Evolutionary conservation across 139 green algal genomes (phyloP).

Genomic region (Chara braunii): DNA sequence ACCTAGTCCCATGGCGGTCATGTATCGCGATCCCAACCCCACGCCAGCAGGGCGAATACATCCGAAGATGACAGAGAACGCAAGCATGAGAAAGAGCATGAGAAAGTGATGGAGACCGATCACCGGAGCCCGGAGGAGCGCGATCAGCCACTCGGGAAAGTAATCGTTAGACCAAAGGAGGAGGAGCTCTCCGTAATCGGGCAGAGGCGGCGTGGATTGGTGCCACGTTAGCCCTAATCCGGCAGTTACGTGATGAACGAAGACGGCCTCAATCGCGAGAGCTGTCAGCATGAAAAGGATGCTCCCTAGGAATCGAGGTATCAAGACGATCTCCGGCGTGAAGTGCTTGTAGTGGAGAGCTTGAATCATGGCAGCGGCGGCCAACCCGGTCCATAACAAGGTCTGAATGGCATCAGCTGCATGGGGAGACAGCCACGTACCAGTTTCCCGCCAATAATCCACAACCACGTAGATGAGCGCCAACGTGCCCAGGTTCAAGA

Average conservation of each 20-base stretch:
- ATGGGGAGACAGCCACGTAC: constrained; percentile 1
- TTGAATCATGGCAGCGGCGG: constrained; percentile 4
- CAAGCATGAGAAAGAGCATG: constrained; percentile 41
- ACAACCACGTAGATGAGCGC: constrained; percentile 18
- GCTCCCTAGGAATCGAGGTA: constrained; percentile 13
- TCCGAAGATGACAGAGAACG: constrained; percentile 34
- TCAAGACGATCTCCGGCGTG: constrained; percentile 6
- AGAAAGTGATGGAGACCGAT: constrained; percentile 37
- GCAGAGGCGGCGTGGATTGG: constrained; percentile 17
- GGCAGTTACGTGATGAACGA: constrained; percentile 36
- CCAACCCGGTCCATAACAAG: constrained; percentile 12
- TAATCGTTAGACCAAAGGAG: constrained; percentile 19
- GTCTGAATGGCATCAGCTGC: constrained; percentile 1
- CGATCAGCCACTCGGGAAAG: constrained; percentile 7
- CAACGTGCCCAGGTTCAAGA: neutral
- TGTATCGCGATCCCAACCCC: constrained; percentile 23
- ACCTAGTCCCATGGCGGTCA: constrained; percentile 9
- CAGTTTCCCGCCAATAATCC: constrained; percentile 4
- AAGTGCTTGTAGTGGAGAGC: constrained; percentile 12
- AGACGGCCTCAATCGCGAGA: constrained; percentile 20
- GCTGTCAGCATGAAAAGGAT: constrained; percentile 24
- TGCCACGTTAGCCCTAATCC: constrained; percentile 35
- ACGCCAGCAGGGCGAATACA: constrained; percentile 7
- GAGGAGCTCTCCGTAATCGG: constrained; percentile 27
- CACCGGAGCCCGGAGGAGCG: constrained; percentile 15